phyloP scores from a whole-genome alignment of 108 stramenopile genomes.

The Cyclostephanos tholiformis region DNA sequence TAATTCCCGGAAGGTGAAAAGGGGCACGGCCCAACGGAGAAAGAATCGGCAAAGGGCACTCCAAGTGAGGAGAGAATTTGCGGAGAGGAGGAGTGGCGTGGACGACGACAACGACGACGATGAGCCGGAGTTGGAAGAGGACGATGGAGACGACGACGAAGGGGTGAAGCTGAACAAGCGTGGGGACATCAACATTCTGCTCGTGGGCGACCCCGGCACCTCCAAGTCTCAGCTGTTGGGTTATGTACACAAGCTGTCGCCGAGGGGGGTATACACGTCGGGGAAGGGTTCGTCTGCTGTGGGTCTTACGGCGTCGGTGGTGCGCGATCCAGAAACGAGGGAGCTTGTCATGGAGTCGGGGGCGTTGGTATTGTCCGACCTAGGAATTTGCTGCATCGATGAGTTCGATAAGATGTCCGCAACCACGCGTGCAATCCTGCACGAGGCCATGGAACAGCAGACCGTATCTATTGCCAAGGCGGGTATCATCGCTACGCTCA shows the following conservation, averaged over 20 bases:
- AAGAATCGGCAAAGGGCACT: constrained; percentile 44
- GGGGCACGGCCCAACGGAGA: constrained; percentile 39
- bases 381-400: constrained; percentile 98
- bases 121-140: constrained; percentile 37
- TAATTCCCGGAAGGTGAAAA: constrained; percentile 64
- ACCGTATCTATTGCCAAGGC: constrained; percentile 98
- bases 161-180: constrained; percentile 74
- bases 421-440: constrained; percentile 95
- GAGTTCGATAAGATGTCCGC: constrained; percentile 99
- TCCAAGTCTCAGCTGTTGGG: constrained; percentile 96
- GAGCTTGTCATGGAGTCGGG: constrained; percentile 98
- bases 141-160: constrained; percentile 43
- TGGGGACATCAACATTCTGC: constrained; percentile 97
- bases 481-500: constrained; percentile 97
- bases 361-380: constrained; percentile 96
- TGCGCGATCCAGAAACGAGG: constrained; percentile 97
- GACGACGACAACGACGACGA: constrained; percentile 36
- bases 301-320: constrained; percentile 98
- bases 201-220: constrained; percentile 98
- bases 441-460: constrained; percentile 99
- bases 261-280: constrained; percentile 98
- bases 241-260: constrained; percentile 96
- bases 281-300: constrained; percentile 98
- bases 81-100: constrained; percentile 1
- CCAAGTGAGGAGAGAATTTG: constrained; percentile 30